Evolutionary conservation across 2,329 filamentous ascomycete genomes (phyloP), one percentile per base, ranked within the genome.

Genomic region (Colletotrichum lindemuthianum): DNA sequence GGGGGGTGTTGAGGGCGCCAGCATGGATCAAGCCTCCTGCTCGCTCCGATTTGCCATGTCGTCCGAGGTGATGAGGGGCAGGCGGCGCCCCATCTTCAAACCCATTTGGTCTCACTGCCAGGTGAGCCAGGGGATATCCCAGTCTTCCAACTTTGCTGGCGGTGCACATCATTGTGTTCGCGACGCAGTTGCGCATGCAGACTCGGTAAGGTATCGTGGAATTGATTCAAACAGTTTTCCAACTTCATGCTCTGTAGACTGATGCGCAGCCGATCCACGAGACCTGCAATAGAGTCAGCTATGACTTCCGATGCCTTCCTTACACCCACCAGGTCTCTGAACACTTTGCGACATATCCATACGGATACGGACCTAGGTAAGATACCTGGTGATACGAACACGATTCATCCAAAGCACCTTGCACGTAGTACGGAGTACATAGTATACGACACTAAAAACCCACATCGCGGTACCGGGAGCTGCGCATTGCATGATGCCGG

Each of bases 11-110:
- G 36, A 57, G 54, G 58, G 33, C 47, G 45, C 51, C 51, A 39
- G 52, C 59, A 65, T 63, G 63, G 58, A 56, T 63, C 47, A 61
- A 51, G 45, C 58, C 58, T 65, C 58, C 40, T 50, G 39, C 39
- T n/a, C 36, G 51, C 50, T 52, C 40, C 61, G 56, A 36, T 61
- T 52, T 41, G 40, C 59, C 41, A 44, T 52, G 51, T 57, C 58
- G 51, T 63, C 47, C 58, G 36, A 61, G 39, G 59, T 61, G 47
- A 57, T 13, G 47, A 61, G 61, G 61, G 61, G 36, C 51, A 39
- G 32, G n/a, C 51, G 32, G 47, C 36, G 59, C 51, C 51, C 51
- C 58, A 33, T 52, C 45, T 56, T 61, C 58, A 61, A 65, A 57
- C 63, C 41, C 34, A 63, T 47, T 47, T 24, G 47, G 63, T 65